Conservation (phyloP, 1,284 basidiomycete genomes). For the Boletus calvinii region DNA sequence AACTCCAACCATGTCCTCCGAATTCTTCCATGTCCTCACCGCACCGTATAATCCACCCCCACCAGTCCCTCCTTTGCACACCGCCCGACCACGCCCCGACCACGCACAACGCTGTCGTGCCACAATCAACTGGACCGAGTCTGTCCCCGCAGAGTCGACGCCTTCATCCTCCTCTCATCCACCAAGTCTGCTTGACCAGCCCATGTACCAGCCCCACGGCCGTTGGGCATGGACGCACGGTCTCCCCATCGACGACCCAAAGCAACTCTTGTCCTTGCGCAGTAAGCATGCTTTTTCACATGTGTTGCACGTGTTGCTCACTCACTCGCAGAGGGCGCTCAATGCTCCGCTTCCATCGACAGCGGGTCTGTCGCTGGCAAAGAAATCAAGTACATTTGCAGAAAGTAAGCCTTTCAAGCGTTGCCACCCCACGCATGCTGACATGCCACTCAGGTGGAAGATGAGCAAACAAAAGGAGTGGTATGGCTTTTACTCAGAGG, state of each 20-base stretch:
- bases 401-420: slow-evolving; percentile 39
- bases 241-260: slow-evolving; percentile 32
- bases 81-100: slow-evolving; percentile 16
- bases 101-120: slow-evolving; percentile 29
- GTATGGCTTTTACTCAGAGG: slow-evolving; percentile 47
- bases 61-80: slow-evolving; percentile 4
- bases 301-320: slow-evolving; percentile 6
- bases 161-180: neutral
- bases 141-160: neutral
- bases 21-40: slow-evolving; percentile 33
- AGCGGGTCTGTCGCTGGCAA: slow-evolving; percentile 35
- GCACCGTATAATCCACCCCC: slow-evolving; percentile 27
- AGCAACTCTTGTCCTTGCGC: slow-evolving; percentile 28
- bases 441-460: slow-evolving; percentile 38
- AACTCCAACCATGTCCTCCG: slow-evolving; percentile 23
- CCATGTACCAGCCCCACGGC: slow-evolving; percentile 38
- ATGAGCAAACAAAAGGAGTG: slow-evolving; percentile 34
- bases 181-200: slow-evolving; percentile 19
- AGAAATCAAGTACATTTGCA: slow-evolving; percentile 46
- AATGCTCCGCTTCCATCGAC: slow-evolving; percentile 43
- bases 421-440: slow-evolving; percentile 5
- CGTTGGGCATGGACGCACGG: slow-evolving; percentile 41
- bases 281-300: slow-evolving; percentile 18
- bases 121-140: slow-evolving; percentile 29
- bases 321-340: slow-evolving; percentile 37